Percentiles rank a stretch among this genome's conserved stretches.
Evolutionary conservation across 768 basidiomycete species (phyloP).

Genomic region (Boletus rubropictus): DNA sequence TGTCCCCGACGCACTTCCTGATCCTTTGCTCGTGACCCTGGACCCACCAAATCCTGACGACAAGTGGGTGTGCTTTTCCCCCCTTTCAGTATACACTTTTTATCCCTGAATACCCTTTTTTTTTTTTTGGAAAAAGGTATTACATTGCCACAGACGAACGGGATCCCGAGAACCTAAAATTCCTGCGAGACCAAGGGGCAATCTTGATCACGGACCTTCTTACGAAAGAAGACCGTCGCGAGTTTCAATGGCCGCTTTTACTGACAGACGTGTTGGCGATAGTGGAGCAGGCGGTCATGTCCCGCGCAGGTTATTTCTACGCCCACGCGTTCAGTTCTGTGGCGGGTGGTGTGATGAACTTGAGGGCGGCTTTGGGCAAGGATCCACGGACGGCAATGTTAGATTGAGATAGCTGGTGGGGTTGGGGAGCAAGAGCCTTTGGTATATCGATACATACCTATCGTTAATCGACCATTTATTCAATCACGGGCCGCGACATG

Average conservation of each 20-base stretch:
- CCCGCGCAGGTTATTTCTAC: constrained; percentile 37
- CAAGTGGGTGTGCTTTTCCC: constrained; percentile 8
- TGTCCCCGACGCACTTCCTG: constrained; percentile 18
- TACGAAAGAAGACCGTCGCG: constrained; percentile 36
- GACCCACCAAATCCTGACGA: constrained; percentile 23
- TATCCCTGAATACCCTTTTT: too few relatives aligned
- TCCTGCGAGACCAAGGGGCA: constrained; percentile 33
- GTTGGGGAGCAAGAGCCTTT: not conserved
- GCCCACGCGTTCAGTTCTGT: constrained; percentile 37
- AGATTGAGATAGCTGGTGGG: constrained; percentile 18
- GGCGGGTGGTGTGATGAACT: constrained; percentile 37
- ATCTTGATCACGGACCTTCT: constrained; percentile 39
- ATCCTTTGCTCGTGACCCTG: constrained; percentile 17
- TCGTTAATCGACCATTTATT: too few relatives aligned
- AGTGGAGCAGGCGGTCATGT: constrained; percentile 37
- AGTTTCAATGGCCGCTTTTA: constrained; percentile 39
- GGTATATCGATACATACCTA: not conserved
- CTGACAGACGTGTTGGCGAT: constrained; percentile 39
- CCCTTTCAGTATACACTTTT: too few relatives aligned
- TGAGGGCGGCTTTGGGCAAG: constrained; percentile 36
- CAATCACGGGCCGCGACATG: too few relatives aligned
- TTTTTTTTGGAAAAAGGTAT: constrained; percentile 21
- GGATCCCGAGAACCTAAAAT: constrained; percentile 26
- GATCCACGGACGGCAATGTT: constrained; percentile 38
- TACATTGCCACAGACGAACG: constrained; percentile 43